A percentile compares a stretch with the other conserved stretches of the same genome.
phyloP scores from a whole-genome alignment of 176 grass and related monocot species.

The Cocos nucifera region DNA sequence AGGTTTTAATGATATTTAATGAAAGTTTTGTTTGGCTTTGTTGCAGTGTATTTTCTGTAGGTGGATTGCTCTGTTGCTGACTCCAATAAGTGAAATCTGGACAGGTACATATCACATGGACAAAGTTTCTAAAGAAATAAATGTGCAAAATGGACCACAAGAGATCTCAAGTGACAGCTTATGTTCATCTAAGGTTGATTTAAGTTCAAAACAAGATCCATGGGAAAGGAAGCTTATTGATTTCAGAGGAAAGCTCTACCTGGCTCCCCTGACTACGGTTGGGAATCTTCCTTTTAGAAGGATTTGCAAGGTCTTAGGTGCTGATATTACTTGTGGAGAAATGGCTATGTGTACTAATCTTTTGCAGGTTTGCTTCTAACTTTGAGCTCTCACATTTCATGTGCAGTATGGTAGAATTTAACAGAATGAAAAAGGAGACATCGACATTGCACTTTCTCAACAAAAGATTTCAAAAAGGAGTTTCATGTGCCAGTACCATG shows the following conservation, averaged over 20 bases:
- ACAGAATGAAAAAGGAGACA: too few relatives aligned
- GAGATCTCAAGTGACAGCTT: constrained; percentile 21
- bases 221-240: constrained; percentile 85
- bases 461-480: too few relatives aligned
- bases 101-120: constrained; percentile 27
- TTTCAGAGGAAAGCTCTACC: constrained; percentile 82
- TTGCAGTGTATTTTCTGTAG: too few relatives aligned
- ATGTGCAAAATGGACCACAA: constrained; percentile 36
- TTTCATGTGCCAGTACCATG: too few relatives aligned
- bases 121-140: constrained; percentile 29
- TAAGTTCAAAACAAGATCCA: constrained; percentile 38
- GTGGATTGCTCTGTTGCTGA: neutral
- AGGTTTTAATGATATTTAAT: too few relatives aligned
- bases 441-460: neutral
- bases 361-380: constrained; percentile 53
- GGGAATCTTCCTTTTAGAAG: constrained; percentile 94
- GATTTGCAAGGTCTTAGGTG: constrained; percentile 81
- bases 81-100: constrained; percentile 15
- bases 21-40: too few relatives aligned
- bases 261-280: constrained; percentile 83
- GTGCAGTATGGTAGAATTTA: too few relatives aligned
- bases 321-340: constrained; percentile 95
- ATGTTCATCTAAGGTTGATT: constrained; percentile 42
- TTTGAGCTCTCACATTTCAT: too few relatives aligned
- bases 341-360: constrained; percentile 99